Evolutionary conservation across 306 rosid genomes (phyloP), one percentile per base, ranked within the genome.

Genomic region (Medicago ruthenica): DNA sequence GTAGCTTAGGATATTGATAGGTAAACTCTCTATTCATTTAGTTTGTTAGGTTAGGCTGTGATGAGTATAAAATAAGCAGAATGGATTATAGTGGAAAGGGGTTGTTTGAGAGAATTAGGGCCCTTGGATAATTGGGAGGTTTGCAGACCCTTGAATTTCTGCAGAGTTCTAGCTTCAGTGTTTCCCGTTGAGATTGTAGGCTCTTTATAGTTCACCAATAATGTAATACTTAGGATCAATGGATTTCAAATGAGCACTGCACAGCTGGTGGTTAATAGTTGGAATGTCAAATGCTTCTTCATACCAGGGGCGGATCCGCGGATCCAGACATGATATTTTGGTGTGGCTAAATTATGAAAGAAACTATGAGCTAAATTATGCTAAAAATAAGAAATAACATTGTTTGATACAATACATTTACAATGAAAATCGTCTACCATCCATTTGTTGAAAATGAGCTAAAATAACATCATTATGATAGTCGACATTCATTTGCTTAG

Each of bases 1-100:
- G n/a, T 37, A 44, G 73, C 27, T 66, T 58, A 36, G 20, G 51
- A 65, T 39, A 65, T 47, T 62, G 42, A 63, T 63, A 63, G 14
- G 7, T 16, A 37, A 63, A 63, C 70, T 48, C 47, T 39, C 15
- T 64, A 64, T 16, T 64, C 27, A 17, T 62, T 62, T 62, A 37
- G 47, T 64, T 64, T 8, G 70, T 37, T 14, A 14, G 67, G 2
- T 64, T 64, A 36, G 27, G 70, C n/a, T 36, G 27, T 64, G 70
- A 61, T 61, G 42, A 17, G 5, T 15, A 27, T 31, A 31, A 31
- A 6, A 27, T 27, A 27, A 2, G 66, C n/a, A 11, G 42, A 27
- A 60, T 27, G 20, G 42, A 61, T 59, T 59, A 34, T 34, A 59
- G 65, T 24, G 65, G 65, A 27, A 59, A 59, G 40, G 9, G 17